Base-by-base conservation (phyloP, 352 stramenopile species). In the Phytophthora melonis region DNA sequence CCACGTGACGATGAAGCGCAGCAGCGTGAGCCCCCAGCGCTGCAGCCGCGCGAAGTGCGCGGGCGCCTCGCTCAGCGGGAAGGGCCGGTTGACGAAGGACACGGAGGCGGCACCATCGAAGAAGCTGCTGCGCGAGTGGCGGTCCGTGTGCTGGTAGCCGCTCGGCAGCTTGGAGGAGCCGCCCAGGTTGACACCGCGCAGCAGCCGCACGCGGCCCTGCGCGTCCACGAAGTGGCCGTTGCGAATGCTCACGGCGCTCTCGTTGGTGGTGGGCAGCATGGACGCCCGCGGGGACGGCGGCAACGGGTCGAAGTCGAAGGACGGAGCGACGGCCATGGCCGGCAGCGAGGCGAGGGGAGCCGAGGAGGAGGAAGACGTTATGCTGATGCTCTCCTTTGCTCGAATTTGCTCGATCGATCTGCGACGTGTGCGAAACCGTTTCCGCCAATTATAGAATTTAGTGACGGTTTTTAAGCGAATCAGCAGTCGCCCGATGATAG, bases 1-100 rank as follows among this genome's bases (percentile, higher is more conserved):
- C 93, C 93, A 98, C 5, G 91, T 97, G 8, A 97, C 81, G 30
- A 97, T 82, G 52, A 98, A 82, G 4, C 92, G 79, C 39, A 98
- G 47, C 27, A 96, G 87, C 21, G 80, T 97, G 63, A 96, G 83
- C 0, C 93, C 93, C 87, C 92, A 97, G 19, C 88, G 82, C 43
- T 74, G 80, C n/a, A 98, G 72, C 14, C 93, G 70, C 1, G 80
- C 58, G 54, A 98, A 94, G 64, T 98, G 93, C 27, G 76, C 18
- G 32, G 92, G 77, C 5, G 92, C 93, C 45, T 98, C 90, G 5
- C 67, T 68, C 13, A 98, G 68, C 3, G 93, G 89, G 68, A 98
- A 98, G 19, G 93, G 93, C 1, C 92, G 83, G 34, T 87, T 81
- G 36, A 98, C 82, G 70, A 90, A 84, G 3, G 68, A 93, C 8